Base-by-base conservation (phyloP, 176 grass and related monocot species). In the Lolium perenne region DNA sequence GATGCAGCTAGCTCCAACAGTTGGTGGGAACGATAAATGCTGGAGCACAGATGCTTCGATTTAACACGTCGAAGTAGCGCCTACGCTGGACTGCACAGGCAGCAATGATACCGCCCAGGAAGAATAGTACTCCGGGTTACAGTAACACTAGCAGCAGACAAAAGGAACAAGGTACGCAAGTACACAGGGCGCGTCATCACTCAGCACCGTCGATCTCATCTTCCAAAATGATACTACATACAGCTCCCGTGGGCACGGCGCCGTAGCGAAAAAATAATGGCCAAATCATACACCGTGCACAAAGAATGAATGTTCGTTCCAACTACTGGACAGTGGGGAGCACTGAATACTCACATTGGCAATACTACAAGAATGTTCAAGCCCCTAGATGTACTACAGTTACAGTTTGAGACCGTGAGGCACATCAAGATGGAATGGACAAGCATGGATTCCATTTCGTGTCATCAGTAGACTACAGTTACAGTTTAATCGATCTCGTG, bases 311-410 rank as follows among this genome's bases (percentile, higher is more conserved):
- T 61, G 60, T 10, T 35, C 71, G 21, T 41, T 20, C 64, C 45
- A 72, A 47, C 22, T 49, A 6, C 29, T 46, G 63, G 53, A 43
- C 17, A 78, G 45, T 26, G 32, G 41, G 79, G 72, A 71, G 64
- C 55, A 55, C 22, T 38, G 29, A 6, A 40, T 59, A 65, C 32
- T 76, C 54, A 38, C 22, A 87, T 66, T 76, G 16, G 18, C 47
- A 76, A 56, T 29, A 72, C 77, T 29, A 72, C 77, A 81, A 60
- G 41, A 88, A 85, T 85, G 16, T 57, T 48, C 15, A 20, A 12
- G 8, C 32, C 32, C 32, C 1, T 35, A 35, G 32, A 35, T 35
- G 10, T 51, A 56, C 78, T 69, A 40, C 18, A 85, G 29, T 71
- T 11, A 69, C 9, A 68, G 18, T 35, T 17, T 73, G 32, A 35